Base-by-base conservation (phyloP, 805 yeast genomes). In the Starmerella cellae region DNA sequence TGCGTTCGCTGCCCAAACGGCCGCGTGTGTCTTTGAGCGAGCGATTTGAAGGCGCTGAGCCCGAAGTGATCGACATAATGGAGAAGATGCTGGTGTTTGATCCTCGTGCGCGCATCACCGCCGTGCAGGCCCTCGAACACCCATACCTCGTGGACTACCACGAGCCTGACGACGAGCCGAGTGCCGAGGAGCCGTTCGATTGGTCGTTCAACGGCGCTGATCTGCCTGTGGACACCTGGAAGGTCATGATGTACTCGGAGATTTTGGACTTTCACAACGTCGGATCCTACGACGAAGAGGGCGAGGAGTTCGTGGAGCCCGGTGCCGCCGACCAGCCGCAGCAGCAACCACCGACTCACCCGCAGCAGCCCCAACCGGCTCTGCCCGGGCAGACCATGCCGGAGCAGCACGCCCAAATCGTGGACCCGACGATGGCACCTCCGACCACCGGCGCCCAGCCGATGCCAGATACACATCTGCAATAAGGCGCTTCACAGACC, bases 151-250 rank as follows among this genome's bases (percentile, higher is more conserved):
- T 84, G 22, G 95, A 95, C 11, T 91, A 88, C 62, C 98, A 91
- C 61, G 98, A 91, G 58, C 95, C 97, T 26, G 74, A 85, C 3
- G 99, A 91, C 63, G 99, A 91, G 64, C 98, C 99, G 1, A 80
- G 74, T 4, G 95, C 97, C 24, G 83, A 77, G 38, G 82, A 80
- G 52, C 81, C 80, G 60, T 91, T 91, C 56, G 98, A 91, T 63
- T 91, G 99, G 99, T 79, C 91, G 56, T 88, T 88, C 63, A 88
- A 91, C 61, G 97, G 93, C 54, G 97, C 95, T 0, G 98, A 88
- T 62, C 70, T 88, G 55, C 96, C 97, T 3, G 91, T 91, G 16
- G 97, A 91, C 57, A 84, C 95, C 13, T 88, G 98, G 98, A 77
- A 94, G 66, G 94, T 85, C 17, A 88, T 91, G 97, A 88, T 91